phyloP scores from a whole-genome alignment of 1,284 basidiomycete species.

The Kalmanozyma brasiliensis region DNA sequence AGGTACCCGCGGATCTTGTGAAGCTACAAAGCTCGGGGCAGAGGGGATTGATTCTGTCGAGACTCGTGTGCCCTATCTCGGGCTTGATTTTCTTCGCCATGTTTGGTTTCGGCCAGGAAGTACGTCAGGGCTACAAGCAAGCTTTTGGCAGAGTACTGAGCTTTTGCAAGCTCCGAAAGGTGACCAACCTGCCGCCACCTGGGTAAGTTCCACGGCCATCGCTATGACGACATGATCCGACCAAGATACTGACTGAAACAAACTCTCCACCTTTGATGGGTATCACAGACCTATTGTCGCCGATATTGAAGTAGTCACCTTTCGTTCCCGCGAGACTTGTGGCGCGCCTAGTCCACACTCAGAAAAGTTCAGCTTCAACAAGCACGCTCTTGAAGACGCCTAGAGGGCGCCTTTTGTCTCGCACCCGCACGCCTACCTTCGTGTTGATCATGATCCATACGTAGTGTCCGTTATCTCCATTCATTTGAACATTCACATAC shows the following conservation, averaged over 20 bases:
- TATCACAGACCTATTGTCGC: conserved; percentile 9
- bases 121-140: conserved; percentile 22
- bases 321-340: conserved; percentile 6
- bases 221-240: background rate
- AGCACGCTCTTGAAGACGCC: conserved; percentile 1
- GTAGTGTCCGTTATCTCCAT: too few relatives aligned
- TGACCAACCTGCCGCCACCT: background rate
- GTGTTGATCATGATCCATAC: too few relatives aligned
- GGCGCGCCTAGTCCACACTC: conserved; percentile 4
- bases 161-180: conserved; percentile 12
- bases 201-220: conserved; percentile 5
- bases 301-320: conserved; percentile 23
- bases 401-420: too few relatives aligned
- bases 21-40: background rate
- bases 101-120: conserved; percentile 24
- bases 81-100: conserved; percentile 25
- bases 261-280: background rate
- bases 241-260: background rate
- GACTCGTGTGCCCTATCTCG: conserved; percentile 10
- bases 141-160: background rate
- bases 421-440: too few relatives aligned
- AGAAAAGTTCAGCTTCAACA: conserved; percentile 5
- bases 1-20: conserved; percentile 1
- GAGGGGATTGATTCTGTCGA: conserved; percentile 9
- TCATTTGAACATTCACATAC: too few relatives aligned